Conservation (phyloP, 139 green algal species). For the Chlamydomonas sp. region DNA sequence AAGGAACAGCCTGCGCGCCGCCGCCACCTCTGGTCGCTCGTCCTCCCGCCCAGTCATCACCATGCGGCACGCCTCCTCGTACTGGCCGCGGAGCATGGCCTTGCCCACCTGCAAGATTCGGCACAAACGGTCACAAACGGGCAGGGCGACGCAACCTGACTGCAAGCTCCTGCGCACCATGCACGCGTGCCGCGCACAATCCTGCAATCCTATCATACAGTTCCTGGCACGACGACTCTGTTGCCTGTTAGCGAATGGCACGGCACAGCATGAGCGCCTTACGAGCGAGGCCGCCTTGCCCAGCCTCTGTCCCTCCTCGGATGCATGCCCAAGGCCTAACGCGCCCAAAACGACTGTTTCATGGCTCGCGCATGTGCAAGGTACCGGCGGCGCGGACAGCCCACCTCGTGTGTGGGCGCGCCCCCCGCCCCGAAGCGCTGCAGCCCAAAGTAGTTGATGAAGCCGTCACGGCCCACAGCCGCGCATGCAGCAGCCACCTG, state of each 20-base stretch:
- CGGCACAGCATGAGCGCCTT: neutral
- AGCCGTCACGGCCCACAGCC: conserved; percentile 68
- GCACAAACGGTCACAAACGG: neutral
- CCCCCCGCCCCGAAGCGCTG: conserved; percentile 92
- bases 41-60: conserved; percentile 65
- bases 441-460: conserved; percentile 97
- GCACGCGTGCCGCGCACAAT: too few species aligned
- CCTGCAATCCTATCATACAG: too few species aligned
- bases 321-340: too few species aligned
- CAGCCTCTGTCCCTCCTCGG: too few species aligned
- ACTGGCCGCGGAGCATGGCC: conserved; percentile 82
- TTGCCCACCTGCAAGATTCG: conserved; percentile 67
- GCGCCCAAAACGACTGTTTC: too few species aligned
- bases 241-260: too few species aligned
- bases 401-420: conserved; percentile 77
- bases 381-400: too few species aligned
- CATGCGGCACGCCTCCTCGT: conserved; percentile 66
- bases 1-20: conserved; percentile 34
- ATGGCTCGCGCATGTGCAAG: too few species aligned
- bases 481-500: conserved; percentile 60
- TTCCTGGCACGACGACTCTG: too few species aligned
- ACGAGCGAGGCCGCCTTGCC: neutral
- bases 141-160: neutral
- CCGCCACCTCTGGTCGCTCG: conserved; percentile 37
- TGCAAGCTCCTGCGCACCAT: too few species aligned